Conservation (phyloP, 2,329 filamentous ascomycete genomes). For the Cercospora brassicicola region DNA sequence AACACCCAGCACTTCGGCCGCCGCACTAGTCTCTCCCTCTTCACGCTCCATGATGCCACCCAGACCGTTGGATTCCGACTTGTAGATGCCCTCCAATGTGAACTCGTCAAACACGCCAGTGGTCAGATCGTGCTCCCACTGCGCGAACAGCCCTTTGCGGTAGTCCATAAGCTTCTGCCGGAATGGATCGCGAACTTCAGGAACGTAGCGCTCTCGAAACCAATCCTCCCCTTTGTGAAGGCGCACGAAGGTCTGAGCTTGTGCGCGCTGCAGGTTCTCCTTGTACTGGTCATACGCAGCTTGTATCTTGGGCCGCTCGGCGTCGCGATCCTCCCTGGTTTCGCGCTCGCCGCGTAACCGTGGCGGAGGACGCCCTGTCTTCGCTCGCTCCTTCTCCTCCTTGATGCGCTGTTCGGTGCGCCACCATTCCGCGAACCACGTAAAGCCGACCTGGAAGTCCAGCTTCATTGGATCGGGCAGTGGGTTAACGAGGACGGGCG, state of each 20-base stretch:
- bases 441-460: slow-evolving; percentile 79
- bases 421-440: slow-evolving; percentile 86
- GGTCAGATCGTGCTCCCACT: slow-evolving; percentile 87
- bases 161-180: slow-evolving; percentile 75
- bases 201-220: slow-evolving; percentile 93
- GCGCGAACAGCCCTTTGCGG: slow-evolving; percentile 73
- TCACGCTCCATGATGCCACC: slow-evolving; percentile 89
- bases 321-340: slow-evolving; percentile 70
- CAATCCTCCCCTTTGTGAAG: slow-evolving; percentile 95
- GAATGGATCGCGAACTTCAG: slow-evolving; percentile 75
- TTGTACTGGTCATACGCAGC: slow-evolving; percentile 66
- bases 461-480: slow-evolving; percentile 70
- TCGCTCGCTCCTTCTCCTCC: slow-evolving; percentile 72
- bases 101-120: slow-evolving; percentile 89
- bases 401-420: slow-evolving; percentile 78
- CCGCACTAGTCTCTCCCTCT: slow-evolving; percentile 87
- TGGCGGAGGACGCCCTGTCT: slow-evolving; percentile 63
- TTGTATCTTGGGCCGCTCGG: slow-evolving; percentile 77
- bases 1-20: slow-evolving; percentile 89
- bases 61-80: slow-evolving; percentile 83
- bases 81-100: slow-evolving; percentile 88
- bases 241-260: slow-evolving; percentile 79
- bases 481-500: slow-evolving; percentile 60
- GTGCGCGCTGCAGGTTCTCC: slow-evolving; percentile 58
- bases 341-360: slow-evolving; percentile 65